Percentiles rank a stretch among this genome's conserved stretches.
Conservation (phyloP, 75 land plant species). For the Selaginella moellendorffii region DNA sequence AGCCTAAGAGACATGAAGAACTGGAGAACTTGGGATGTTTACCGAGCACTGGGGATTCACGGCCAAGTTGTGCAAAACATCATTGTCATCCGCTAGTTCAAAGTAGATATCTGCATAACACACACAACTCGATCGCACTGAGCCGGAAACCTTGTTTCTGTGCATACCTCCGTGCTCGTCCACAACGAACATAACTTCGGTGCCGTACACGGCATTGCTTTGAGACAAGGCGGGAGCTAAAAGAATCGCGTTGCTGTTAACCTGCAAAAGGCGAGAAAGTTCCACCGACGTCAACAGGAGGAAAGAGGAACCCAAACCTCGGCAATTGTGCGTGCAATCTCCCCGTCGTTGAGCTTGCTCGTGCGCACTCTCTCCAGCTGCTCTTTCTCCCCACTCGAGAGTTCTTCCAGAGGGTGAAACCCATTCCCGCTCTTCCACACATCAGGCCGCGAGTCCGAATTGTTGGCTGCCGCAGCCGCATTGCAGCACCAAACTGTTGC, state of each 20-base stretch:
- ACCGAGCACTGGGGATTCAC: constrained; percentile 54
- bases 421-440: constrained; percentile 31
- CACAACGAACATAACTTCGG: constrained; percentile 55
- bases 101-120: constrained; percentile 65
- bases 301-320: constrained; percentile 37
- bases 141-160: background rate
- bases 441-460: background rate
- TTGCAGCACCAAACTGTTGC: background rate
- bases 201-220: constrained; percentile 37
- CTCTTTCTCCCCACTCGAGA: constrained; percentile 32
- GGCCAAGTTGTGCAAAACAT: constrained; percentile 35
- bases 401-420: constrained; percentile 91
- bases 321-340: constrained; percentile 68
- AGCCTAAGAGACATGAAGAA: background rate
- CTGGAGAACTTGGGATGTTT: constrained; percentile 1
- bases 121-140: background rate
- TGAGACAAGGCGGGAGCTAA: constrained; percentile 39
- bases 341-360: constrained; percentile 42
- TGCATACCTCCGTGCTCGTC: constrained; percentile 85
- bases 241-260: constrained; percentile 47
- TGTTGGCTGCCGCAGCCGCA: background rate
- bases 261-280: constrained; percentile 20
- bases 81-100: constrained; percentile 53
- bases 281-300: background rate
- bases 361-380: constrained; percentile 5